Evolutionary conservation across 768 basidiomycete genomes (phyloP).

Genomic region (Kwoniella dendrophila): DNA sequence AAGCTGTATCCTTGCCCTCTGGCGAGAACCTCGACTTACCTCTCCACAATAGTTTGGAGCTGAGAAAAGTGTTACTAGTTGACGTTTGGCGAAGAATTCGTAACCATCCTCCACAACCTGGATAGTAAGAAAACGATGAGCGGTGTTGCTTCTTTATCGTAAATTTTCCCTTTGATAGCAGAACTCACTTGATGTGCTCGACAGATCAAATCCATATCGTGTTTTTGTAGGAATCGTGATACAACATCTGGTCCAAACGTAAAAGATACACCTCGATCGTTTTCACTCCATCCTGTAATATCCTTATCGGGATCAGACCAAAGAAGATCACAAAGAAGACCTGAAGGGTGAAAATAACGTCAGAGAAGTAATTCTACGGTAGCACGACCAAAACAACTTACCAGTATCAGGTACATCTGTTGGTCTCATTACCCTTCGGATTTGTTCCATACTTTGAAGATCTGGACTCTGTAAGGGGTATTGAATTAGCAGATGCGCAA

Average conservation of each 20-base stretch:
- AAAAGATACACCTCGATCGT: constrained; percentile 97
- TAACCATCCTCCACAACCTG: constrained; percentile 99
- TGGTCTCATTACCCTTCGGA: constrained; percentile 96
- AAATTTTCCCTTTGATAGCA: background rate
- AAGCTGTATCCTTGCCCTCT: background rate
- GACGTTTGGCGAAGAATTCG: constrained; percentile 97
- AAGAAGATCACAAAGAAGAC: constrained; percentile 89
- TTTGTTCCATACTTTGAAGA: constrained; percentile 99
- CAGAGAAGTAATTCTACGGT: background rate
- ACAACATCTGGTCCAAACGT: constrained; percentile 99
- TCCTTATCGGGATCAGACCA: constrained; percentile 99
- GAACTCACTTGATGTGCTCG: constrained; percentile 87
- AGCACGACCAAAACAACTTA: constrained; percentile 55
- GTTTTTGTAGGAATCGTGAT: constrained; percentile 96
- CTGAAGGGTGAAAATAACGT: constrained; percentile 57
- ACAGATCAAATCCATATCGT: constrained; percentile 99
- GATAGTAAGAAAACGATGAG: constrained; percentile 1
- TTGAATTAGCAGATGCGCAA: background rate
- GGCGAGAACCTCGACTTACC: constrained; percentile 34
- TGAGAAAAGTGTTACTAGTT: constrained; percentile 93
- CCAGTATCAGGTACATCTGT: constrained; percentile 99
- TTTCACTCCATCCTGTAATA: constrained; percentile 99
- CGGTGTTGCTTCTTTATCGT: background rate
- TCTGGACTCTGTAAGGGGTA: constrained; percentile 68
- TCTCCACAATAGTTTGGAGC: constrained; percentile 67